Base-by-base conservation (phyloP, 495 filamentous ascomycete genomes). In the Penicillium canariense region DNA sequence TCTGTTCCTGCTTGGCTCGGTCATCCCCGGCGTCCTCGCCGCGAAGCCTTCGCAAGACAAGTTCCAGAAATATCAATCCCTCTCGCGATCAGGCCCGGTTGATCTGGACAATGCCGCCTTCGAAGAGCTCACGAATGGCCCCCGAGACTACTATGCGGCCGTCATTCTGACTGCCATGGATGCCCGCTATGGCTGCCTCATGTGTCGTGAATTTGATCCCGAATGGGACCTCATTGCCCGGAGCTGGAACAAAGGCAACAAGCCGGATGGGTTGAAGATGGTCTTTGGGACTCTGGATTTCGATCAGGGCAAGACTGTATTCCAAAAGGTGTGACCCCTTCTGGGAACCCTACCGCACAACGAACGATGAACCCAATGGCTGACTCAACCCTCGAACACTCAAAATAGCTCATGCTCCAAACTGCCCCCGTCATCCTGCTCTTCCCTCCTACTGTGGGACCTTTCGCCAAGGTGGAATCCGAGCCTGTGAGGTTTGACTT, bases 241-340 rank as follows among this genome's bases (percentile, higher is more conserved):
- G 66, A 95, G 90, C 76, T 99, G 94, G 94, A 79, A 78, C 54
- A 88, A 84, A 65, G 90, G 88, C 2, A 84, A 91, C 68, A 89
- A 87, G 72, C 69, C 77, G 28, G 87, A 83, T 35, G 85, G 86
- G 25, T 83, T 88, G 32, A 78, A 87, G 49, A 59, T 96, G 50
- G 64, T 96, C 45, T 96, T 90, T 74, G 89, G 84, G 27, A 95
- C 91, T 12, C 76, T 97, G 56, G 94, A 99, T 62, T 99, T 97
- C 66, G 66, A 75, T 26, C 84, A 96, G 60, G 94, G 93, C 17
- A 90, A 87, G 66, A 80, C 80, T 5, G 89, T 86, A 9, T 99
- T 99, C 60, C 87, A 96, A 75, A 88, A 88, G 70, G 93, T 97
- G 6, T 10, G 11, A 2, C 17, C 9, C 11, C 14, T 7, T 39